Base-by-base conservation (phyloP, 108 stramenopile species). In the Discostella pseudostelligera region DNA sequence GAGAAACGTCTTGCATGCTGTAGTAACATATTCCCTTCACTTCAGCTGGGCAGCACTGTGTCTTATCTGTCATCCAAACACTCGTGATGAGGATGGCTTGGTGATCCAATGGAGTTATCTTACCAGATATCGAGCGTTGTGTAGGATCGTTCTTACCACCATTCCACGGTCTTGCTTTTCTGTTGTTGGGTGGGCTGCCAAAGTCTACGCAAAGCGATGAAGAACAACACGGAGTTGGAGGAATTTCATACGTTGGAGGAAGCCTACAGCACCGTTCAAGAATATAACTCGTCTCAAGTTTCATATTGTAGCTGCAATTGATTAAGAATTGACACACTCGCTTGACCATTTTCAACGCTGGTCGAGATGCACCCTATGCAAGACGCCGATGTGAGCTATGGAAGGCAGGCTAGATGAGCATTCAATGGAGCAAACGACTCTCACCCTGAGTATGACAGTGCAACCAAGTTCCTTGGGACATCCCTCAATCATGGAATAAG, bases 11-110 rank as follows among this genome's bases (percentile, higher is more conserved):
- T 67, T 93, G 93, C 55, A 82, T 56, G 0, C 88, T 90, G 70
- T 97, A 98, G 65, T 93, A 98, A 50, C 89, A 88, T 46, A 98
- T 96, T 35, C 92, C 93, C 72, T 97, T 97, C 10, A 98, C 96
- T 76, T 97, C 96, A 19, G 97, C 96, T n/a, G 90, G 87, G 17
- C 73, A 74, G 46, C 73, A 97, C 68, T 98, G 97, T 8, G 90
- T 84, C 64, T 88, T 90, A 16, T 87, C 89, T 26, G 90, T 84
- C 95, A 97, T 97, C 96, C 96, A 97, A 25, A 97, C 81, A 45
- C 88, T 90, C 19, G 96, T 96, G 35, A 96, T 88, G 14, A 97
- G 84, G 58, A 98, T 90, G 37, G 87, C 82, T 68, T 97, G 96
- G 50, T 97, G 96, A 64, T 92, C 92, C 43, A 85, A 83, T 14